Evolutionary conservation across 148 eudicot genomes (phyloP), one percentile per base, ranked within the genome.

Genomic region (Spergularia marina): DNA sequence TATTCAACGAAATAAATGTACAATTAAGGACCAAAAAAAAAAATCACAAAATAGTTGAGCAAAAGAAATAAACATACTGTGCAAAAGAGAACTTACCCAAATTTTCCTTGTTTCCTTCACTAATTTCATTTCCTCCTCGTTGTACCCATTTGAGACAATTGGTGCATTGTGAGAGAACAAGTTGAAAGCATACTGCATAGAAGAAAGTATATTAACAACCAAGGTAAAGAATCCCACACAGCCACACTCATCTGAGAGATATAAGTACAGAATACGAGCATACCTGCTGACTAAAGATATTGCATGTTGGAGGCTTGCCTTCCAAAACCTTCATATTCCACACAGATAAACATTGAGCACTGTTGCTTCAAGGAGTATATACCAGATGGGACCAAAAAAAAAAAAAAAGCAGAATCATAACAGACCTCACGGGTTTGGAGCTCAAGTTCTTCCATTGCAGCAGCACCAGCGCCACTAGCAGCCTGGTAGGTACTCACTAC

Each of bases 91-190:
- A 66, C 89, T 86, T 82, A 96, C 99, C 99, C 99, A 96, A 49
- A 96, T 96, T 84, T 96, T 96, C 88, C 98, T 89, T 15, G 99
- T 96, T 86, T 96, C 99, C 78, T 96, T 96, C 1, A 96, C 98
- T 67, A 96, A 74, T 73, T 96, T 96, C 98, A 96, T 96, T 82
- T 96, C 99, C 80, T 96, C 99, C 75, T 96, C 99, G 79, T 96
- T 96, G 86, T 92, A 96, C 41, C 99, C 98, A 79, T 96, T 96
- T 69, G 93, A 80, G 56, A 87, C 80, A 58, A 96, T 79, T 55
- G 99, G 97, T 74, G 99, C 97, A 82, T 96, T 96, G 89, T 96
- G 99, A 34, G 99, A 96, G 86, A 96, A 96, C 70, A 96, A 80
- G 81, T 96, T 96, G 77, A 96, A 96, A 34, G 99, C 99, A 86